Base-by-base conservation (phyloP, 306 rosid species). In the Cyamopsis tetragonoloba region DNA sequence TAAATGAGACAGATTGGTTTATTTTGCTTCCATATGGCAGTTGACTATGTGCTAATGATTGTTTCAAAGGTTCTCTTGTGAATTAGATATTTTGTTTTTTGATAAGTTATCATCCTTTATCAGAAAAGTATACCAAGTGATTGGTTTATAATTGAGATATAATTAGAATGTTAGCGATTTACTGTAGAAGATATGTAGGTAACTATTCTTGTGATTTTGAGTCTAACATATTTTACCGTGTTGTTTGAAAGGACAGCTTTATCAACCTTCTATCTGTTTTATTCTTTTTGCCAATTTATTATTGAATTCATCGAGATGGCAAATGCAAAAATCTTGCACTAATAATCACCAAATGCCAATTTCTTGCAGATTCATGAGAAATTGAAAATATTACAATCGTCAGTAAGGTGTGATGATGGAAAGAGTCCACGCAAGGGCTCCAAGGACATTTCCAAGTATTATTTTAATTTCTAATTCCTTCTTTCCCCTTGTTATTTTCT, bases 351-450 rank as follows among this genome's bases (percentile, higher is more conserved):
- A 17, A 73, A 67, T 62, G 27, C 53, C 39, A 18, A 46, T 66
- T 46, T 73, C 35, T 50, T 69, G 48, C 77, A 93, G 99, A 82
- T 93, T 79, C 86, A 83, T 62, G 85, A 80, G 51, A 80, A 86
- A 79, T 78, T 90, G 75, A 79, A 75, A 76, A 77, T 58, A 63
- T 70, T 93, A 83, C 91, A 77, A 70, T 78, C 88, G 47, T 70
- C 77, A 19, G 46, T 65, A 23, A 80, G 74, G 64, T 51, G 73
- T 68, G 88, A 85, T 41, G 86, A 77, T 20, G 85, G 76, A 68
- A 81, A 74, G 76, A 73, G 80, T 63, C 28, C 70, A 35, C 83
- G 74, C 71, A 85, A 79, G 77, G 80, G 76, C 64, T 61, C 85
- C 48, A 65, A 74, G 61, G 91, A 73, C 55, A 68, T 69, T 62